Conservation (phyloP, 1,139 yeast species). For the Saccharomyces pastorianus region DNA sequence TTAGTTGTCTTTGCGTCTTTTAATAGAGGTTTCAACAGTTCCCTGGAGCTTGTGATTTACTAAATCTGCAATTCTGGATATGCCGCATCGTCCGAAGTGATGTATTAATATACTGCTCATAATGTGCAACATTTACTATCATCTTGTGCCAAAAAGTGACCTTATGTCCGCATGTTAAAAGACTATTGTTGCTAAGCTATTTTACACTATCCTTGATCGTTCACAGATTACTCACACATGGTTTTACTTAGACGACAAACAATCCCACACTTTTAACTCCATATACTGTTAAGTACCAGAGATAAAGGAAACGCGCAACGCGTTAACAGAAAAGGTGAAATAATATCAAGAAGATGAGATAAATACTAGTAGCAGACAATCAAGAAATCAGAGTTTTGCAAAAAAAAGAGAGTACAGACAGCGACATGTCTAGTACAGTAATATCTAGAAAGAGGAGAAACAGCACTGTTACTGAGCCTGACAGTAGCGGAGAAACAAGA, state of each 20-base stretch:
- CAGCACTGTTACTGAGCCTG: not conserved
- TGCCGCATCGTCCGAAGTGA: not conserved
- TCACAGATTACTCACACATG: not conserved
- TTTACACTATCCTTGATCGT: not conserved
- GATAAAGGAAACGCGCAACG: not conserved
- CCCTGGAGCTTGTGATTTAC: not conserved
- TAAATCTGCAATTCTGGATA: not conserved
- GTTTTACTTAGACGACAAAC: not conserved
- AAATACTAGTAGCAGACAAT: not conserved
- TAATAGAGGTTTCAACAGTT: not conserved
- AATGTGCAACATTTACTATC: not conserved
- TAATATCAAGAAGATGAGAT: not conserved
- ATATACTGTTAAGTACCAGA: not conserved
- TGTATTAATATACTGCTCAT: not conserved
- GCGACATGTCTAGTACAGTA: not conserved
- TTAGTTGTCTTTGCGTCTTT: conserved; percentile 5
- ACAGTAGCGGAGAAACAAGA: not conserved
- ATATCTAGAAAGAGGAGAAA: not conserved
- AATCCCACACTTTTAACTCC: not conserved
- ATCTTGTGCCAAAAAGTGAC: not conserved
- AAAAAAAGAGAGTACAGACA: not conserved
- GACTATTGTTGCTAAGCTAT: not conserved
- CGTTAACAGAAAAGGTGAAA: not conserved
- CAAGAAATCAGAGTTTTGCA: not conserved
- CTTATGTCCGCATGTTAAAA: not conserved